Percentiles rank a stretch among this genome's conserved stretches.
Evolutionary conservation across 2,329 filamentous ascomycete species (phyloP).

Genomic region (Ceratocystis albifundus): DNA sequence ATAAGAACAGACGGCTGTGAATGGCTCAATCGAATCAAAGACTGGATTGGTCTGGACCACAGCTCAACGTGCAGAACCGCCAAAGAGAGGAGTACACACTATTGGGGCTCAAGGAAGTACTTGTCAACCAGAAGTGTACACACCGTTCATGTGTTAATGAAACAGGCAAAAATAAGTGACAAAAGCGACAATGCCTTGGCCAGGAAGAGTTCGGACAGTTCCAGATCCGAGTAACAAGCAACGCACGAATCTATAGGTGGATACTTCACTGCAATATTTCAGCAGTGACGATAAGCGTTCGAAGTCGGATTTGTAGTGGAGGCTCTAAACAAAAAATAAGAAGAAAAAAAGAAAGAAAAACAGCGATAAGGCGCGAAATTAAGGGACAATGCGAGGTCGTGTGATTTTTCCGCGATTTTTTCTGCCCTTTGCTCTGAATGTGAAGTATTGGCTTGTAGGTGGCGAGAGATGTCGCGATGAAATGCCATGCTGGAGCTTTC

Average conservation of each 20-base stretch:
- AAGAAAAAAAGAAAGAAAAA: neutral
- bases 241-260: neutral
- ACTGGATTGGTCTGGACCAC: neutral
- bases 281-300: neutral
- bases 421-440: neutral
- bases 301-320: neutral
- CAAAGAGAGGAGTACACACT: neutral
- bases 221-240: neutral
- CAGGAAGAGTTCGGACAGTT: neutral
- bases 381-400: neutral
- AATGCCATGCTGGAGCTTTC: slow-evolving; percentile 8
- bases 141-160: neutral
- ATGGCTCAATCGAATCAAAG: slow-evolving; percentile 8
- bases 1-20: slow-evolving; percentile 5
- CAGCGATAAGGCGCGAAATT: neutral
- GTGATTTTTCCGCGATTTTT: neutral
- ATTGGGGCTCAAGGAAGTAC: neutral
- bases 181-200: neutral
- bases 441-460: neutral
- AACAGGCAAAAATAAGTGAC: neutral
- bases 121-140: neutral
- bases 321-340: neutral
- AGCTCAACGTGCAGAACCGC: neutral
- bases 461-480: neutral
- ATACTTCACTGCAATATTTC: too few species aligned